Base-by-base conservation (phyloP, 2,329 filamentous ascomycete species). In the Exophiala sp. region DNA sequence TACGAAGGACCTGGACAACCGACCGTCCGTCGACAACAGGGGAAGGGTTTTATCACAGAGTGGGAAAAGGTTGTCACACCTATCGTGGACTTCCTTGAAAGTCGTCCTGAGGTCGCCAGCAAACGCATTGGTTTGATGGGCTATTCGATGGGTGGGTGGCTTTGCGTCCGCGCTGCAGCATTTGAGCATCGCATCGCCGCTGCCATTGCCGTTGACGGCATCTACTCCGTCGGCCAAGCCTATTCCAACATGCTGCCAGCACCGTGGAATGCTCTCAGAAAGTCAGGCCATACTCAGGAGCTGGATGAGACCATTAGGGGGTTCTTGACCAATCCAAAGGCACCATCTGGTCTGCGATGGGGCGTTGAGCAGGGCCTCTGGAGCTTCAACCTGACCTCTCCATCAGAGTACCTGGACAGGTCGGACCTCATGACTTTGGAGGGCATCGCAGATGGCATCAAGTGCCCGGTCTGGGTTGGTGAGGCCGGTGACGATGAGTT, bases 51-150 rank as follows among this genome's bases (percentile, higher is more conserved):
- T 21, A 12, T 43, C 9, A 12, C 40, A n/a, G 16, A 43, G 6
- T 43, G 40, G 40, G 40, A 43, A 21, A 20, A 21, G 6, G 18
- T 43, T 3, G 63, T 73, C 3, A 69, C 66, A 0, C 72, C 72
- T 0, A 60, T 75, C 1, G 63, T 76, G 0, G 73, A 77, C 62
- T 71, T 71, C 18, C 40, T 70, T 16, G 21, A 34, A 9, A 16
- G 20, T 12, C n/a, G 12, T 12, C n/a, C 42, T 8, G 48, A 33
- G 20, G 47, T 55, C 6, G 53, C 52, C 43, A 35, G 8, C 11
- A 12, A 9, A 12, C 18, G 43, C 2, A 11, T 55, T 8, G 42
- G 14, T 3, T 42, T 52, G 8, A 7, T 41, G 11, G 47, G 53
- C 2, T n/a, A 32, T n/a, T 55, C 53, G 5, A 10, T 52, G 10